Base-by-base conservation (phyloP, 371 early-diverging fungal genomes). In the Zopfochytrium polystomum region DNA sequence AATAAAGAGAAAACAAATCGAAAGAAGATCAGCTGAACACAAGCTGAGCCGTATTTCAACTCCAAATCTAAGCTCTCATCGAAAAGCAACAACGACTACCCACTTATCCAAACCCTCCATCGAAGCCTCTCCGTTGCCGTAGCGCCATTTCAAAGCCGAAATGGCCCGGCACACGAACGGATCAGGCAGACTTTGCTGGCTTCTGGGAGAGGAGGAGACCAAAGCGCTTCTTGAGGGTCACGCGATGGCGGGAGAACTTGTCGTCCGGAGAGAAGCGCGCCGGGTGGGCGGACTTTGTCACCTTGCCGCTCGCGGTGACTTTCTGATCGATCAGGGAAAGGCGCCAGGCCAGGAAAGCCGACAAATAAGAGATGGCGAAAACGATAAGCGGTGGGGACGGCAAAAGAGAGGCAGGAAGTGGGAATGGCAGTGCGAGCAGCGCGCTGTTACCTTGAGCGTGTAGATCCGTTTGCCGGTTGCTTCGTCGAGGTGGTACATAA, bases 231-330 rank as follows among this genome's bases (percentile, higher is more conserved):
- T 97, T 97, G 71, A 97, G 84, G n/a, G 93, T 92, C 43, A 96
- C 91, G 61, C 98, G 88, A 73, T 97, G 96, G 63, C 95, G 90
- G 62, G 95, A 95, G 85, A 85, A 97, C 81, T 96, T 96, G 86
- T 97, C 98, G 74, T 97, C 96, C 52, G 98, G 98, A 27, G 95
- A 95, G 83, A 97, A 97, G 57, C 96, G 90, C 23, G 96, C 89
- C 33, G 98, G 98, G 73, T 97, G 98, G 51, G 98, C 98, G 35
- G 94, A 91, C 72, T 90, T 90, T 60, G 97, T 96, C 59, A 88
- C 82, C 60, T 77, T 70, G 51, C 95, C 96, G 35, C 68, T 77
- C 22, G 86, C 80, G 62, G 88, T 85, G 45, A 81, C 72, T 82
- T 93, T 96, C 96, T 93, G 68, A 51, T 68, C n/a, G n/a, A n/a